Base-by-base conservation (phyloP, 805 yeast genomes). In the Monosporozyma unispora region DNA sequence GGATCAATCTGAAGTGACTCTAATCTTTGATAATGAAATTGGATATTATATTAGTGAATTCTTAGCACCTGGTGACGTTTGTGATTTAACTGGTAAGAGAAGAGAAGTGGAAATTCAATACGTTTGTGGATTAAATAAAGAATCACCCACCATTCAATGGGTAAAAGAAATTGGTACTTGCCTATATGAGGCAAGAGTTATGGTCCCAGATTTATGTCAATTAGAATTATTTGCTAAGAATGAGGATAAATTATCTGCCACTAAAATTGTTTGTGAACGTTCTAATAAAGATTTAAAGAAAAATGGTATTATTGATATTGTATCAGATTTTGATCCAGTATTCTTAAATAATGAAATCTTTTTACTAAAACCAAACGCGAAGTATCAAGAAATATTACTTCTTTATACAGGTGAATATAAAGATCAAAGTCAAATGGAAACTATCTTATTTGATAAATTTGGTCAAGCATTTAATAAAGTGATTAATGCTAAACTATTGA, bases 81-180 rank as follows among this genome's bases (percentile, higher is more conserved):
- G 93, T 64, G 86, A 80, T 56, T 60, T 80, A 44, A 81, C 86
- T 0, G 71, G 71, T 2, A 60, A 66, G 25, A 76, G 76, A 2
- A 71, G 91, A 47, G 59, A 70, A 3, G 68, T 78, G 3, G 84
- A 81, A 49, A 66, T 84, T 4, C 74, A 74, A 46, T 82, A 78
- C 59, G 68, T 71, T 33, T 84, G 91, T 62, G 71, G 72, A 3
- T 56, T 57, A 11, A 57, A 59, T 18, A 52, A 52, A 23, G 60
- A 61, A 44, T 59, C 59, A 10, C 53, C 55, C 4, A 62, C 68
- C 18, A 23, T 46, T 14, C 51, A 55, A 23, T 73, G 74, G 58
- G 70, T 79, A 3, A 66, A 66, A 45, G 89, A 82, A 61, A 64
- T 71, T 29, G 72, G 70, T 48, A 78, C 82, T 0, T 82, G 89